A percentile compares a stretch with the other conserved stretches of the same genome.
phyloP scores from a whole-genome alignment of 805 yeast genomes.

The Candida vaughaniae region DNA sequence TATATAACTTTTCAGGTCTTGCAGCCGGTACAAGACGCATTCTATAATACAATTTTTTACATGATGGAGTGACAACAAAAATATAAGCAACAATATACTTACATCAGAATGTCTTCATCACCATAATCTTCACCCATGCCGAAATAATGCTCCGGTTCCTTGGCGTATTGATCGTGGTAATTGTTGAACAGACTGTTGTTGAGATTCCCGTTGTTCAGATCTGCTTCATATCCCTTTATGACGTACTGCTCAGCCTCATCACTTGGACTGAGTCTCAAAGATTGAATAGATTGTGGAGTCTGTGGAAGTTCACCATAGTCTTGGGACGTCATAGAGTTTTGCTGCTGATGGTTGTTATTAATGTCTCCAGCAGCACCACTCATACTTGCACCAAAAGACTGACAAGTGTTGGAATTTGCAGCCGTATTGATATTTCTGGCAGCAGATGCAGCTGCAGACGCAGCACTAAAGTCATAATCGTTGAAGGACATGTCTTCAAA shows the following conservation, averaged over 20 bases:
- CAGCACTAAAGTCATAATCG: slow-evolving; percentile 19
- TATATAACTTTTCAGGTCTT: slow-evolving; percentile 1
- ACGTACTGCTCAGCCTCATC: slow-evolving; percentile 41
- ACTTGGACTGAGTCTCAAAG: slow-evolving; percentile 29
- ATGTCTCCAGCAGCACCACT: background rate
- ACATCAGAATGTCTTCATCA: slow-evolving; percentile 7
- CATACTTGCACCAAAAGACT: background rate
- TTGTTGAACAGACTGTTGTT: too few species aligned
- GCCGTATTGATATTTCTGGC: slow-evolving; percentile 1
- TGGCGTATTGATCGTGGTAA: slow-evolving; percentile 16
- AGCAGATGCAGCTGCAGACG: background rate
- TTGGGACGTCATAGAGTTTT: too few species aligned
- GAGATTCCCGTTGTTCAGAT: too few species aligned
- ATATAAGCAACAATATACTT: too few species aligned
- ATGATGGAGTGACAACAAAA: too few species aligned
- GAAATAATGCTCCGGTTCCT: slow-evolving; percentile 38
- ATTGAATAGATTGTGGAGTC: slow-evolving; percentile 23
- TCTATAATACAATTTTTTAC: slow-evolving; percentile 1
- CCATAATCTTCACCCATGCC: slow-evolving; percentile 31
- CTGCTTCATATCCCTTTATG: slow-evolving; percentile 27
- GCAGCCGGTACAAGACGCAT: slow-evolving; percentile 5
- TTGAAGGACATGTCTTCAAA: slow-evolving; percentile 44
- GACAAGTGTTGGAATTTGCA: background rate
- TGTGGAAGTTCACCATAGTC: slow-evolving; percentile 17
- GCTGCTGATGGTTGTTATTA: slow-evolving; percentile 2